Percentiles rank a stretch among this genome's conserved stretches.
Conservation (phyloP, 805 yeast species). For the Candida odintsovae region DNA sequence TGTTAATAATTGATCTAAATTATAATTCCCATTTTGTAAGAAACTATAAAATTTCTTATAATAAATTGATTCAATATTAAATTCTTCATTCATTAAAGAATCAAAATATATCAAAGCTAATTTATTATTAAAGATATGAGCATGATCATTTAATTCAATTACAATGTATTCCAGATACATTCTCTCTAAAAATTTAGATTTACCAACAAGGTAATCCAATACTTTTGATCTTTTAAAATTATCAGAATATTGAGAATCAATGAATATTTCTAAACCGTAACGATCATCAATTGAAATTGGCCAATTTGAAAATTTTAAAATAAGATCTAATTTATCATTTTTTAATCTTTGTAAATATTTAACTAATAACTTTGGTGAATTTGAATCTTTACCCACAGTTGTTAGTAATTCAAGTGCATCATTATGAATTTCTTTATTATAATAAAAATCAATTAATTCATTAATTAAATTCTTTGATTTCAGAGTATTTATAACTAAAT, state of each 20-base stretch:
- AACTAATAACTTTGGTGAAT: slow-evolving; percentile 23
- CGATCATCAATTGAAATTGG: slow-evolving; percentile 28
- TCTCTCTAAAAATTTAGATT: slow-evolving; percentile 27
- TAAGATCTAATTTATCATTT: slow-evolving; percentile 41
- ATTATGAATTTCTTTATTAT: slow-evolving; percentile 51
- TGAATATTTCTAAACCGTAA: slow-evolving; percentile 37
- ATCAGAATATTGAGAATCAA: slow-evolving; percentile 57
- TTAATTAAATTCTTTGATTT: slow-evolving; percentile 42
- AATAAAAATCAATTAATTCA: slow-evolving; percentile 76
- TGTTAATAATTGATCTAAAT: background rate
- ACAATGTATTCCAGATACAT: slow-evolving; percentile 51
- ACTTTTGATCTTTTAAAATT: slow-evolving; percentile 49
- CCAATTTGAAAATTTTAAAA: slow-evolving; percentile 53
- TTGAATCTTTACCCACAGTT: slow-evolving; percentile 20
- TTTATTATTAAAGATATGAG: slow-evolving; percentile 35
- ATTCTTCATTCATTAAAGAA: slow-evolving; percentile 15
- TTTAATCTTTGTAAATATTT: slow-evolving; percentile 54
- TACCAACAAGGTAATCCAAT: slow-evolving; percentile 39
- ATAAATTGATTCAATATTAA: slow-evolving; percentile 5
- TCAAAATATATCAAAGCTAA: slow-evolving; percentile 41
- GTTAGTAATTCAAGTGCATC: slow-evolving; percentile 61
- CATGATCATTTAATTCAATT: slow-evolving; percentile 31
- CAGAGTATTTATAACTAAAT: slow-evolving; percentile 52
- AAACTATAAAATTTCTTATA: slow-evolving; percentile 31
- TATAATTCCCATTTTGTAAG: slow-evolving; percentile 20